Percentiles rank a stretch among this genome's conserved stretches.
These are phyloP conservation scores for Linum trigynum DNA, from an alignment of 345 rosid genomes.

Conservation along the genomic window DNA sequence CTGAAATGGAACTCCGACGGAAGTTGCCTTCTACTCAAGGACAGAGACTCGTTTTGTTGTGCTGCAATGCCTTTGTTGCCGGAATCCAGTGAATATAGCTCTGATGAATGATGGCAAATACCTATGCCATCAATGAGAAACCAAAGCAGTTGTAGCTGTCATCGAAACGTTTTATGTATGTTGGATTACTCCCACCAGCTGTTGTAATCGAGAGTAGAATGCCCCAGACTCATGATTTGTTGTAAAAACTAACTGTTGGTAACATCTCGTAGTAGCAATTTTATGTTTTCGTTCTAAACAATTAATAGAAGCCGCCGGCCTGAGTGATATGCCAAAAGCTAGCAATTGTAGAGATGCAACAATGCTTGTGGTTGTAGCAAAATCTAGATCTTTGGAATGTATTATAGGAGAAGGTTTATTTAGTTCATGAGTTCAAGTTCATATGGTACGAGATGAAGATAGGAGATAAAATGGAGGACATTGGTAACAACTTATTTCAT, in stretches of 20 bases:
- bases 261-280: neutral
- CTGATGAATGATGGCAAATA: constrained; percentile 47
- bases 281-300: too few species aligned
- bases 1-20: constrained; percentile 89
- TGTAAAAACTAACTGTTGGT: neutral
- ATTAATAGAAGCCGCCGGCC: too few species aligned
- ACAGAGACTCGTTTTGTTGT: constrained; percentile 80
- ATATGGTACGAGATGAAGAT: too few species aligned
- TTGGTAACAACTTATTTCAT: too few species aligned
- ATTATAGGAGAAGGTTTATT: too few species aligned
- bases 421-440: too few species aligned
- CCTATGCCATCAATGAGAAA: neutral
- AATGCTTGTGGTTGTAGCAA: too few species aligned
- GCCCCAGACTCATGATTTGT: constrained; percentile 1
- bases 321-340: too few species aligned
- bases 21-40: constrained; percentile 87
- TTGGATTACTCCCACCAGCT: neutral
- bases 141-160: neutral
- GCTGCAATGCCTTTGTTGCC: constrained; percentile 61
- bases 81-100: constrained; percentile 85
- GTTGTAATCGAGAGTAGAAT: constrained; percentile 5
- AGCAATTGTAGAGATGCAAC: too few species aligned
- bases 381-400: too few species aligned
- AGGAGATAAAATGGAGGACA: too few species aligned
- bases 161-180: neutral